A percentile compares a stretch with the other conserved stretches of the same genome.
phyloP scores from a whole-genome alignment of 176 grass and related monocot genomes.

The Triticum aestivum region IWGSC_CS_RefSeq_v2.1 NC_057813.1:626093197-626093696 shows the following conservation, averaged over 20 bases:
- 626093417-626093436: not conserved
- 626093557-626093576: not conserved
- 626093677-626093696: not conserved
- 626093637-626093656: not conserved
- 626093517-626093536: not conserved
- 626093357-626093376: not conserved
- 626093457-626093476: not conserved
- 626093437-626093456: not conserved
- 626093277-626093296: conserved; percentile 14
- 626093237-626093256: not conserved
- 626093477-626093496: not conserved
- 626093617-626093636: not conserved
- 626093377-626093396: not conserved
- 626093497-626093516: not conserved
- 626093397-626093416: not conserved
- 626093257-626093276: not conserved
- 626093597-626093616: not conserved
- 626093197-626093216: conserved; percentile 76
- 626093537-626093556: conserved; percentile 2
- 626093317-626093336: not conserved
- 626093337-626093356: not conserved
- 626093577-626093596: not conserved
- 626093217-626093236: conserved; percentile 67
- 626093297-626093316: not conserved
- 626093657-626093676: conserved; percentile 1